A percentile compares a stretch with the other conserved stretches of the same genome.
These are phyloP conservation scores for Arachnomyces sp. DNA, from an alignment of 2,329 filamentous ascomycete species.

Conservation along the genomic window DNA sequence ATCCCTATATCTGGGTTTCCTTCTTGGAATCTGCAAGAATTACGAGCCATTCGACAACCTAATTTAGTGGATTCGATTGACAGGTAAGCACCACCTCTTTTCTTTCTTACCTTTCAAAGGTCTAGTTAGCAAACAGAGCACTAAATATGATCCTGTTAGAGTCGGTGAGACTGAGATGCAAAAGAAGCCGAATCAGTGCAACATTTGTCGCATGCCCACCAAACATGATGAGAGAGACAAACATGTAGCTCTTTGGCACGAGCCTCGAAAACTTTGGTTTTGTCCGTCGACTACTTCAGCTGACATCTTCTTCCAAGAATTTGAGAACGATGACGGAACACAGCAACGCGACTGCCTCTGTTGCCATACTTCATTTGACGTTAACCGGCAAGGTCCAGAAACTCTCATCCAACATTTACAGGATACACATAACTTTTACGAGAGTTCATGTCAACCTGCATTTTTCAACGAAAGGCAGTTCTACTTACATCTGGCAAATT, in stretches of 20 bases:
- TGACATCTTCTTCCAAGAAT: too few relatives aligned
- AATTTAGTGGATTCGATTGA: conserved; percentile 5
- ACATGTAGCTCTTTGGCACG: too few relatives aligned
- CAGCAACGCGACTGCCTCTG: too few relatives aligned
- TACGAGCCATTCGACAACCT: conserved; percentile 6
- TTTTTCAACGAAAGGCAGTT: conserved; percentile 8
- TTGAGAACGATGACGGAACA: too few relatives aligned
- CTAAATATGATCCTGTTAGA: too few relatives aligned
- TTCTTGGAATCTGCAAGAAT: conserved; percentile 3
- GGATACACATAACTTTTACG: conserved; percentile 7
- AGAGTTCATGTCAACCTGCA: conserved; percentile 4
- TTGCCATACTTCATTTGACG: conserved; percentile 5
- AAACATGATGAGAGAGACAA: too few relatives aligned
- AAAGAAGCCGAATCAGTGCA: too few relatives aligned
- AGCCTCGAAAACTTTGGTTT: too few relatives aligned
- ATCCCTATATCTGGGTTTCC: conserved; percentile 9
- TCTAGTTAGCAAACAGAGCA: too few relatives aligned
- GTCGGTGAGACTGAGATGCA: too few relatives aligned
- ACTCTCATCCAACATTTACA: conserved; percentile 6
- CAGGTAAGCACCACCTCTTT: conserved; percentile 1
- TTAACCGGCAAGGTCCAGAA: conserved; percentile 2
- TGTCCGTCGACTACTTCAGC: too few relatives aligned
- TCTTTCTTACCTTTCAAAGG: background rate
- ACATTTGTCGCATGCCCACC: too few relatives aligned
- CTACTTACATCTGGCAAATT: conserved; percentile 8